These are phyloP conservation scores for Talaromyces stipitatus DNA, from an alignment of 495 filamentous ascomycete genomes.

Conservation along the genomic window DNA sequence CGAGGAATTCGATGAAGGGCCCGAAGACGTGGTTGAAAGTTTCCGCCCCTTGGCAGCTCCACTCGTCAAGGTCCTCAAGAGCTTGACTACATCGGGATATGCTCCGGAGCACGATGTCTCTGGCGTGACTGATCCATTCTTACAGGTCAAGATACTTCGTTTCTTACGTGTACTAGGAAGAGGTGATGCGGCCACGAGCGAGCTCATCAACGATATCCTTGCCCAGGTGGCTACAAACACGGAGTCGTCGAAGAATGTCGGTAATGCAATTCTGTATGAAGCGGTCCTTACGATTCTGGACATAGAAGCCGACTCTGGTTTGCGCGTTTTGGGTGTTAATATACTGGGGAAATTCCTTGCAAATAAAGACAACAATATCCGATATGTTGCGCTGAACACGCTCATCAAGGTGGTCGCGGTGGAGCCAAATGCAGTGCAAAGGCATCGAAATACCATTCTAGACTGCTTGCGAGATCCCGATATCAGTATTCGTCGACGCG, in stretches of 20 bases:
- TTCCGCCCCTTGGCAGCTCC: conserved; percentile 73
- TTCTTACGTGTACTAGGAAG: conserved; percentile 78
- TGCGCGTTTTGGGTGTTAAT: conserved; percentile 92
- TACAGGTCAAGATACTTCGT: conserved; percentile 91
- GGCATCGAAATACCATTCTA: conserved; percentile 94
- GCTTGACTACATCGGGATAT: conserved; percentile 87
- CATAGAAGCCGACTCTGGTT: conserved; percentile 91
- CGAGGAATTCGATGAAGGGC: conserved; percentile 81
- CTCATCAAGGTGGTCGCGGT: conserved; percentile 97
- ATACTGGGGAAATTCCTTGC: conserved; percentile 96
- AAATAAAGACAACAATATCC: conserved; percentile 98
- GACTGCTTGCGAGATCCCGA: conserved; percentile 97
- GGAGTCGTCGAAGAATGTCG: conserved; percentile 96
- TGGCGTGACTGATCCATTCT: conserved; percentile 96
- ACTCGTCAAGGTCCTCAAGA: conserved; percentile 86
- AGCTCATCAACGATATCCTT: conserved; percentile 96
- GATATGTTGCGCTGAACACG: conserved; percentile 95
- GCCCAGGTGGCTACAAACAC: conserved; percentile 98
- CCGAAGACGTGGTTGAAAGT: conserved; percentile 77
- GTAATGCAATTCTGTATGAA: conserved; percentile 96
- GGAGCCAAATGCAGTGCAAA: conserved; percentile 93
- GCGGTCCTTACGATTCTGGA: conserved; percentile 95
- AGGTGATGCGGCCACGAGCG: conserved; percentile 82
- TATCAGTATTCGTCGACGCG: conserved; percentile 91
- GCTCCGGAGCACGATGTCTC: conserved; percentile 97